Percentiles rank a stretch among this genome's conserved stretches.
Conservation (phyloP, 163 green algal species). For the Chlamydomonas reinhardtii region DNA sequence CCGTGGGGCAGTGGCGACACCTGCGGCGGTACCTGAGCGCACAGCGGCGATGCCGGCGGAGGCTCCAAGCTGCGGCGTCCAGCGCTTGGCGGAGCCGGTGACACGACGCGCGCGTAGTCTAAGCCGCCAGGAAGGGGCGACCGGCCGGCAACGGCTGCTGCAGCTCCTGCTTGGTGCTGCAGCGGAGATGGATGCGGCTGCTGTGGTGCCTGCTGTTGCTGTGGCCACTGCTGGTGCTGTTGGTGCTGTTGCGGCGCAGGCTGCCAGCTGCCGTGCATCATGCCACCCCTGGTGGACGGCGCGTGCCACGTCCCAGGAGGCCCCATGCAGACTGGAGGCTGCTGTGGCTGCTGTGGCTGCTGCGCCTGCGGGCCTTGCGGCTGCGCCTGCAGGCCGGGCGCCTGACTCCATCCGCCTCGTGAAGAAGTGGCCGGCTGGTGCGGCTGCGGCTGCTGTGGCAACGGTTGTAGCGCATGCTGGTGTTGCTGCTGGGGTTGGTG, state of each 20-base stretch:
- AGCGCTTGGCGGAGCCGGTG: too few relatives aligned
- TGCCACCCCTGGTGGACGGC: too few relatives aligned
- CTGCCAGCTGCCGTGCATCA: not conserved
- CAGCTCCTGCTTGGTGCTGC: not conserved
- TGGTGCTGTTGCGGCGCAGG: not conserved
- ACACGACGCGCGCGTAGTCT: too few relatives aligned
- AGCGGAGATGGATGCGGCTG: not conserved
- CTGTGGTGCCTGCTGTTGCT: slow-evolving; percentile 8
- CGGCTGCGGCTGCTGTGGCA: not conserved
- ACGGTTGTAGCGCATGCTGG: not conserved
- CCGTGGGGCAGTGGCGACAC: too few relatives aligned
- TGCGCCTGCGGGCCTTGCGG: not conserved
- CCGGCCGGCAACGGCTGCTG: not conserved
- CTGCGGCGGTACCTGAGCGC: too few relatives aligned
- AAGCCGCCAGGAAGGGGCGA: not conserved
- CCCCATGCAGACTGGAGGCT: not conserved
- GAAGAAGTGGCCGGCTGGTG: too few relatives aligned
- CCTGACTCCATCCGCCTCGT: too few relatives aligned
- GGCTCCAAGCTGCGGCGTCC: too few relatives aligned
- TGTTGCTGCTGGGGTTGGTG: slow-evolving; percentile 37
- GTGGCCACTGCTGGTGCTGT: slow-evolving; percentile 2
- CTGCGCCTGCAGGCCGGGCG: not conserved
- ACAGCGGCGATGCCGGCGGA: too few relatives aligned
- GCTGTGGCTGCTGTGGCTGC: slow-evolving; percentile 1
- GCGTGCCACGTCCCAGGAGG: not conserved